Evolutionary conservation across 768 basidiomycete genomes (phyloP), one percentile per base, ranked within the genome.

Genomic region (Rickenella mellea): DNA sequence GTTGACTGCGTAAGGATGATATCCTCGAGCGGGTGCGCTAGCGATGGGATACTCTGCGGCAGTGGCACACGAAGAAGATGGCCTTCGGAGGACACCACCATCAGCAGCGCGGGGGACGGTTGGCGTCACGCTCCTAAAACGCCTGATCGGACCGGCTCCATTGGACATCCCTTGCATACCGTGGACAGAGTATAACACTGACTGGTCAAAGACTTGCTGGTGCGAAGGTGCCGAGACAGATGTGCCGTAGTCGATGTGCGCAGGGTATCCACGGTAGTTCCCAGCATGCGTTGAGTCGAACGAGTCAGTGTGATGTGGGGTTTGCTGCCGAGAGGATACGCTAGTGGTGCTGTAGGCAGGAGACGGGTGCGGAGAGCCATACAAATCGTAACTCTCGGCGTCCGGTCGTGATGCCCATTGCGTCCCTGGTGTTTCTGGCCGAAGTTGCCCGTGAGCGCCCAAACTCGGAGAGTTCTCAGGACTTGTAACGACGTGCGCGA

Each of bases 91-190:
- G 56, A 26, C 66, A 32, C 64, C 67, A 40, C 68, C 74, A n/a
- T n/a, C n/a, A n/a, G n/a, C n/a, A 40, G 63, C 70, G 40, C 78
- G 69, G 35, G 68, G 59, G 22, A 79, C 47, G 0, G 78, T 78
- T 7, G 85, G 84, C 6, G 85, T 88, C 71, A 82, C 83, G 57
- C 82, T 84, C 42, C 84, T 70, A 54, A 85, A 77, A 35, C 85
- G 68, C 40, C 83, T 65, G 35, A 78, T 68, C 8, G 83, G 80
- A 8, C 83, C 80, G n/a, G 71, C 54, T 10, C 66, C 71, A 42
- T 17, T 31, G 21, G 44, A 26, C 21, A 27, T 26, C 43, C 49
- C 47, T 15, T 63, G 64, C 31, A 67, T 52, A 50, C 70, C 54
- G 10, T 66, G 63, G 19, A 69, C 56, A 0, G 71, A 66, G 51